Base-by-base conservation (phyloP, 1,139 yeast species). In the Kodamaea anthophila region DNA sequence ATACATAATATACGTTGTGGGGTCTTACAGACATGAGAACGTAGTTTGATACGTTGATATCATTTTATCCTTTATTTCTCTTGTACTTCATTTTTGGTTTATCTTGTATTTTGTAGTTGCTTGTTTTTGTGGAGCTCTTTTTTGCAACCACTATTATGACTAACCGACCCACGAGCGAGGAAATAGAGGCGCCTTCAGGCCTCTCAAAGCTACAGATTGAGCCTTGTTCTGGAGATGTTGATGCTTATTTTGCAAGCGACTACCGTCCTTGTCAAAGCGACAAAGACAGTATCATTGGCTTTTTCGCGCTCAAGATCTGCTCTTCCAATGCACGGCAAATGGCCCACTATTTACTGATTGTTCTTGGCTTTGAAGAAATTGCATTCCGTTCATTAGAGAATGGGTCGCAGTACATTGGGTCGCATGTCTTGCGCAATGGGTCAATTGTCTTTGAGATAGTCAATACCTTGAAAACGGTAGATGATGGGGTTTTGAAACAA, bases 331-430 rank as follows among this genome's bases (percentile, higher is more conserved):
- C 93, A 15, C 77, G 74, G 39, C 74, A 74, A 39, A 63, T 75
- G 34, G 77, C 93, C 0, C 51, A 57, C 16, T 71, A 65, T 45
- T 71, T 77, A 35, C 65, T 72, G 29, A 44, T 65, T 10, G 53
- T 71, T 4, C 69, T 77, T 60, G 94, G 93, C 0, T 84, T 84
- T 49, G 43, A 58, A 16, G 73, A 69, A 26, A 50, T 78, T 27
- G 93, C 87, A 1, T 74, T 67, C 43, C 65, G 54, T 37, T 86
- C 85, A 2, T 61, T 84, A 27, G 91, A 81, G 46, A 80, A 79
- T 2, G 84, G 81, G 2, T 71, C 81, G 4, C 62, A 71, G 31
- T 54, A 63, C 9, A 50, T 74, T 9, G 67, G 75, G 5, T 62
- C 80, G 2, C 81, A 79, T 42, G 93, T 78, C 0, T 64, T 84